phyloP scores from a whole-genome alignment of 148 eudicot species.

The Polygonum maritimum region DNA sequence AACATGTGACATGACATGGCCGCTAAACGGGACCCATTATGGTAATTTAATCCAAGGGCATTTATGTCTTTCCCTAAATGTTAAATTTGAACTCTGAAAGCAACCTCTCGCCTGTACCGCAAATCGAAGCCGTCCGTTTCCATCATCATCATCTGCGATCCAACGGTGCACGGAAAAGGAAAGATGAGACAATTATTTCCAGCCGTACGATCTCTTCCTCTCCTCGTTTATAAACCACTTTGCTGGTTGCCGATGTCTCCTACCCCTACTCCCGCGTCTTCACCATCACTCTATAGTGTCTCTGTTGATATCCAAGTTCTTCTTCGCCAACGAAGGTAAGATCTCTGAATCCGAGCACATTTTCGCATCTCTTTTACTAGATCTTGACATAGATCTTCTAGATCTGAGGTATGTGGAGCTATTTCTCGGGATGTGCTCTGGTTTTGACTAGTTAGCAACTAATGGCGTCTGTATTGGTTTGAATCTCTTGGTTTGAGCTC shows the following conservation, averaged over 20 bases:
- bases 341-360: background rate
- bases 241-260: background rate
- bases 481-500: background rate
- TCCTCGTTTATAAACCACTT: background rate
- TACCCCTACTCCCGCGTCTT: background rate
- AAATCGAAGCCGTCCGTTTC: background rate
- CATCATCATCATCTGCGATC: background rate
- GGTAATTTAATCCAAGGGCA: background rate
- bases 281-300: slow-evolving; percentile 2
- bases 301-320: background rate
- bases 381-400: background rate
- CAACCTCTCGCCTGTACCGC: background rate
- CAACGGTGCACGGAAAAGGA: background rate
- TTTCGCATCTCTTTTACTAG: background rate
- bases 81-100: background rate
- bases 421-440: background rate
- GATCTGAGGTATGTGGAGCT: background rate
- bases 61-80: background rate
- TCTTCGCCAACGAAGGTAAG: background rate
- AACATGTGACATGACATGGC: background rate
- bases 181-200: background rate
- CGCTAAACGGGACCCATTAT: background rate
- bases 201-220: background rate
- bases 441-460: background rate
- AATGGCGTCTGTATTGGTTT: background rate